phyloP scores from a whole-genome alignment of 768 basidiomycete genomes.

The Lepiota brunneoincarnata region DNA sequence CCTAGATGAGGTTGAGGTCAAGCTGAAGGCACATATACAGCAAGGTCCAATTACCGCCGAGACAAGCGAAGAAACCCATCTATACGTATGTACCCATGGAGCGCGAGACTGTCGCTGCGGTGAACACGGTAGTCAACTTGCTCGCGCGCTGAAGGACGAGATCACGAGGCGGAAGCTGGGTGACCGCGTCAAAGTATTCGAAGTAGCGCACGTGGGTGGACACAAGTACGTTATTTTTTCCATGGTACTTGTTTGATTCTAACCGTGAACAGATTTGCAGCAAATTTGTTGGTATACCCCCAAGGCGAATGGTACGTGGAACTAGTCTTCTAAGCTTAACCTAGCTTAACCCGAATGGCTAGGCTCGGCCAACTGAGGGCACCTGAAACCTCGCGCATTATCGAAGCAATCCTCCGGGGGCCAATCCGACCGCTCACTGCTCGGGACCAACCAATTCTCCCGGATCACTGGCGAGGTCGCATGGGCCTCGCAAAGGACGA shows the following conservation, averaged over 20 bases:
- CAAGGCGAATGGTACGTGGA: slow-evolving; percentile 65
- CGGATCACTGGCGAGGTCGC: slow-evolving; percentile 65
- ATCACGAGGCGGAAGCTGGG: slow-evolving; percentile 36
- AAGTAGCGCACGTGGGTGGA: slow-evolving; percentile 80
- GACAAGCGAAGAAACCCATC: slow-evolving; percentile 27
- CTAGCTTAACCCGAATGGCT: background rate
- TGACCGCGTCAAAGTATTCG: slow-evolving; percentile 45
- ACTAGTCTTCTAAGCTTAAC: background rate
- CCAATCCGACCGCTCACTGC: slow-evolving; percentile 24
- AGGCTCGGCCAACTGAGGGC: slow-evolving; percentile 67
- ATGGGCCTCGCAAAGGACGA: slow-evolving; percentile 64
- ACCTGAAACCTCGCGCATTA: slow-evolving; percentile 50
- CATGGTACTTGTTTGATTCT: slow-evolving; percentile 1
- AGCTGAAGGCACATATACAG: slow-evolving; percentile 30
- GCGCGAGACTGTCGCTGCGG: slow-evolving; percentile 80
- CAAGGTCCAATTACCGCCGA: slow-evolving; percentile 11
- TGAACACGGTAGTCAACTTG: slow-evolving; percentile 57
- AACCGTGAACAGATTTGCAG: slow-evolving; percentile 49
- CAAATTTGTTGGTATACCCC: slow-evolving; percentile 67
- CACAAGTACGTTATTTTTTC: slow-evolving; percentile 59
- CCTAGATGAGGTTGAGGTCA: slow-evolving; percentile 42
- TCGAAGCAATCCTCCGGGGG: slow-evolving; percentile 41
- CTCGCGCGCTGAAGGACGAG: slow-evolving; percentile 51
- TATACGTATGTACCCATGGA: slow-evolving; percentile 81
- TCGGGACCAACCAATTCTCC: slow-evolving; percentile 35